Base-by-base conservation (phyloP, 805 yeast genomes). In the Naumovozyma castellii region DNA sequence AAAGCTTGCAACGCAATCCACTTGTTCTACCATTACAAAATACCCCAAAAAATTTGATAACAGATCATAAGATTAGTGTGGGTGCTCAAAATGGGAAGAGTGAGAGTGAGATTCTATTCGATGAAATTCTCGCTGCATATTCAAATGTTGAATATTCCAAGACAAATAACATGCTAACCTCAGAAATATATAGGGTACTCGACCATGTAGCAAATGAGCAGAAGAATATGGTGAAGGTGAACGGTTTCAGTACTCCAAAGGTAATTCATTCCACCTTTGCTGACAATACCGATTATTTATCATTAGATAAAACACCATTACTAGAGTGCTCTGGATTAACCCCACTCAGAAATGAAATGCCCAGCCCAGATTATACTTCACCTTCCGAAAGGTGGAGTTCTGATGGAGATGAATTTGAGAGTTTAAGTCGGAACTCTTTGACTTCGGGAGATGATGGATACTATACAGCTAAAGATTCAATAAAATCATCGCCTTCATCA, bases 121-220 rank as follows among this genome's bases (percentile, higher is more conserved):
- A 58, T 36, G 61, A 58, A 36, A 56, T 58, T 9, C 28, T 58
- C 15, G 46, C 49, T 3, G 55, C 54, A 10, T 58, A 56, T 18
- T 5, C 8, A 12, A 29, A 13, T 29, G 15, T 12, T 6, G 15
- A 34, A 5, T 14, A 31, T 27, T 30, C 30, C n/a, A 37, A 18
- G 12, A 34, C 28, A 3, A 38, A 42, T 3, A 20, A 32, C 9
- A 38, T 37, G 2, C 42, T 53, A 13, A 36, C 46, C 19, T 32
- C 36, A 10, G 57, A 51, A 34, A 44, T 53, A 13, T 50, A 51
- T 27, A 41, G 53, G 31, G 49, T 52, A 3, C 36, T 52, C 8
- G 39, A 43, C 12, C 51, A 49, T 37, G 39, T 48, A 6, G 35
- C 35, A 9, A 43, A 36, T 12, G 38, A 42, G 18, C 35, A 31